phyloP scores from a whole-genome alignment of 2,329 filamentous ascomycete species.

The Penicillium verrucosum region DNA sequence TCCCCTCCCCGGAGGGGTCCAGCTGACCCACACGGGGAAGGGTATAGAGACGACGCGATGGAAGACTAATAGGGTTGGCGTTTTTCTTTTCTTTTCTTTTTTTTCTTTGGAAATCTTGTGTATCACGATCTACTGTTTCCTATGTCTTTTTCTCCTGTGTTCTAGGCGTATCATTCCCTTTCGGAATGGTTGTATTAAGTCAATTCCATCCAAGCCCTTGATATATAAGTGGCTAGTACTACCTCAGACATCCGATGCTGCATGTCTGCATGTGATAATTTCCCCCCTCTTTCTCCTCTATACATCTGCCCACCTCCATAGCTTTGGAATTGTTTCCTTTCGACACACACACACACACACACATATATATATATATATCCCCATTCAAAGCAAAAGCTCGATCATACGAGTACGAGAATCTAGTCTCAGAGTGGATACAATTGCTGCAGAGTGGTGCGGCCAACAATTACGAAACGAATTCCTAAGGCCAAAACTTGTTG shows the following conservation, averaged over 20 bases:
- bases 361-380: not conserved
- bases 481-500: constrained; percentile 4
- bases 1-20: constrained; percentile 24
- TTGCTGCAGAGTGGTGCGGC: not conserved
- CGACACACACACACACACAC: too few species aligned
- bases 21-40: constrained; percentile 18
- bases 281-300: constrained; percentile 3
- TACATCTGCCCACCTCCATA: not conserved
- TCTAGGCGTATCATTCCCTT: not conserved
- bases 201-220: not conserved
- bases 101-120: constrained; percentile 2
- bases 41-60: constrained; percentile 29
- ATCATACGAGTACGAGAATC: not conserved
- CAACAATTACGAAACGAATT: constrained; percentile 6
- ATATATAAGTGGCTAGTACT: not conserved
- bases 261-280: constrained; percentile 9
- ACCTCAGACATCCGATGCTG: not conserved
- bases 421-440: constrained; percentile 3
- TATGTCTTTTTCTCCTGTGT: constrained; percentile 3
- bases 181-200: not conserved
- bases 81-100: not conserved
- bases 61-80: constrained; percentile 22
- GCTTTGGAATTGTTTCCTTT: not conserved
- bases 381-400: not conserved
- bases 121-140: constrained; percentile 11